phyloP scores from a whole-genome alignment of 2,329 filamentous ascomycete genomes.

The Rhynchosporium graminicola region DNA sequence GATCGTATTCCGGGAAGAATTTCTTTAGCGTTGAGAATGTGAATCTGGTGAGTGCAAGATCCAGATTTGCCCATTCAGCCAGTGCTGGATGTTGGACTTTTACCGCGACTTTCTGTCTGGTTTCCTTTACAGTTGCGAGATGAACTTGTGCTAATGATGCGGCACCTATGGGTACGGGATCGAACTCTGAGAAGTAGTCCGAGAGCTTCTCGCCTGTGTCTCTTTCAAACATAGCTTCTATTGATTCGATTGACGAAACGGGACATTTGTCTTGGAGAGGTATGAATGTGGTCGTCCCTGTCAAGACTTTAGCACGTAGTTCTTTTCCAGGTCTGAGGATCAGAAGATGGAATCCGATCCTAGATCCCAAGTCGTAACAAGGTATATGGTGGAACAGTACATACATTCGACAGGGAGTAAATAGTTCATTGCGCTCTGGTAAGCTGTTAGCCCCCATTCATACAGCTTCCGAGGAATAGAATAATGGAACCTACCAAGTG shows the following conservation, averaged over 20 bases:
- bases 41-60: constrained; percentile 82
- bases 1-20: constrained; percentile 96
- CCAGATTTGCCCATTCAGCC: constrained; percentile 86
- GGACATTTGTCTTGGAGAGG: constrained; percentile 95
- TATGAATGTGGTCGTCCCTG: constrained; percentile 83
- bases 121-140: constrained; percentile 78
- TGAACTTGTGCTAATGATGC: constrained; percentile 96
- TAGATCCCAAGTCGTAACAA: no score
- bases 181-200: constrained; percentile 86
- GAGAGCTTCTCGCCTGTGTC: constrained; percentile 80
- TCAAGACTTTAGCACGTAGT: no score
- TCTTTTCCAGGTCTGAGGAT: no score
- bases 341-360: no score
- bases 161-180: constrained; percentile 78
- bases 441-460: constrained; percentile 29
- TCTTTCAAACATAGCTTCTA: constrained; percentile 79
- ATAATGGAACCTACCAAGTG: constrained; percentile 62
- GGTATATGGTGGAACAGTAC: no score
- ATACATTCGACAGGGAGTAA: constrained; percentile 78
- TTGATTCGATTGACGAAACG: constrained; percentile 83
- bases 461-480: not conserved
- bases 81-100: constrained; percentile 93
- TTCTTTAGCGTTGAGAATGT: constrained; percentile 87
- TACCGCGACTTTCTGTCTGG: constrained; percentile 85
- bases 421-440: constrained; percentile 88